Evolutionary conservation across 257 asterid species (phyloP), one percentile per base, ranked within the genome.

Genomic region (Solanum medicagineum): DNA sequence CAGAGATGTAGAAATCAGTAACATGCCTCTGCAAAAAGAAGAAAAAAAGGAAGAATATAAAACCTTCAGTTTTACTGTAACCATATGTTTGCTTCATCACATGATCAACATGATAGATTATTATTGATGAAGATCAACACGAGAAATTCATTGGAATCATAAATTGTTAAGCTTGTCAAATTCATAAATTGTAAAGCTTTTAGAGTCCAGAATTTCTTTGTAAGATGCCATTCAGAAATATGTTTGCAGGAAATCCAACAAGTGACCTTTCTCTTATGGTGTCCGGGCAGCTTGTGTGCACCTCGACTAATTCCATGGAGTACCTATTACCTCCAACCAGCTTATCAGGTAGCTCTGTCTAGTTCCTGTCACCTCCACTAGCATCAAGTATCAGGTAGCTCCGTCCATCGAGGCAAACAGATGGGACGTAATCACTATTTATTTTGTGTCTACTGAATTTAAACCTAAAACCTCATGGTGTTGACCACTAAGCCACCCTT

Each of bases 1-100:
- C 99, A 24, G 99, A 93, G 87, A 94, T 95, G 92, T 95, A 95
- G 88, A 95, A 95, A 88, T 95, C 99, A 15, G 93, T 94, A 7
- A 89, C 97, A 24, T 94, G 98, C 87, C 92, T 91, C 99, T 95
- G 96, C 89, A 85, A 87, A 54, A 45, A 49, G 2, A 9, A 16
- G 10, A 19, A 75, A 22, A 22, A 59, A 60, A 22, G 12, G 16
- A 60, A 60, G 17, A 20, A 65, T 65, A 26, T 29, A 26, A 65
- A 32, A 20, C 44, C 4, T 66, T 66, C 47, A 32, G 44, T 65
- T 15, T 65, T 32, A 26, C 10, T 26, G 71, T 13, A 65, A 65
- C 20, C 71, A 65, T 26, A 65, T 26, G 71, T 26, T 26, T 65
- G 44, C 71, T 65, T 65, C 74, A 65, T 66, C 45, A 66, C 74